Evolutionary conservation across 768 basidiomycete genomes (phyloP).

Genomic region (Auricularia auricula-judae): DNA sequence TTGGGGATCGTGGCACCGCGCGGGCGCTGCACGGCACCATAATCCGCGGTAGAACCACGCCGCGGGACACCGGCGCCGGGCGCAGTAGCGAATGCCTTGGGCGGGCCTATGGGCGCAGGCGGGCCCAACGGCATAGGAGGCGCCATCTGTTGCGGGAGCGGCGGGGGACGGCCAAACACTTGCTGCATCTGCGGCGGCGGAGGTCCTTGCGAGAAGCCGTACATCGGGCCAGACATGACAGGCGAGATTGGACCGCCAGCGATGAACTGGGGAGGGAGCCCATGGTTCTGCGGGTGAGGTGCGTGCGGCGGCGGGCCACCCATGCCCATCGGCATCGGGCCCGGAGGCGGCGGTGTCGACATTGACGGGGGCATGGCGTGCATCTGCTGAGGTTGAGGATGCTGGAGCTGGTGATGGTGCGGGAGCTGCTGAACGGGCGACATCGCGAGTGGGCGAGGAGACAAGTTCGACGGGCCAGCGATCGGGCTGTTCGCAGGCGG

Average conservation of each 20-base stretch:
- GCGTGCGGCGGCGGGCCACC: background rate
- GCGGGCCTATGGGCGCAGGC: slow-evolving; percentile 4
- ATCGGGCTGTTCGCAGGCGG: background rate
- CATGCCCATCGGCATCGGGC: background rate
- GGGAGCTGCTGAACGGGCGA: background rate
- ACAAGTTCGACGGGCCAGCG: background rate
- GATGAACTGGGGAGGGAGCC: background rate
- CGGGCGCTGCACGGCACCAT: slow-evolving; percentile 18
- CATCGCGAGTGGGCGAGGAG: background rate
- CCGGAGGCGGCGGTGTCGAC: background rate
- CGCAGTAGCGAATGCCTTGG: background rate
- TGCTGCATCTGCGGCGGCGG: slow-evolving; percentile 1
- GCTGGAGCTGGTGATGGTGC: background rate
- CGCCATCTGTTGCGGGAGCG: background rate
- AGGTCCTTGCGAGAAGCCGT: background rate
- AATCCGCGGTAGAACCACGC: background rate
- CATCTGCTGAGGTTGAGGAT: background rate
- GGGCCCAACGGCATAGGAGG: background rate
- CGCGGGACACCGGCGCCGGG: background rate
- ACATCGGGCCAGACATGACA: background rate
- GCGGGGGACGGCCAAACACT: background rate
- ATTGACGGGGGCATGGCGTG: background rate
- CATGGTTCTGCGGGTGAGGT: background rate
- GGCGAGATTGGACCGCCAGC: background rate
- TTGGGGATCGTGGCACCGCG: slow-evolving; percentile 1